A percentile compares a stretch with the other conserved stretches of the same genome.
phyloP scores from a whole-genome alignment of 306 rosid species.

The Prunus padus region DNA sequence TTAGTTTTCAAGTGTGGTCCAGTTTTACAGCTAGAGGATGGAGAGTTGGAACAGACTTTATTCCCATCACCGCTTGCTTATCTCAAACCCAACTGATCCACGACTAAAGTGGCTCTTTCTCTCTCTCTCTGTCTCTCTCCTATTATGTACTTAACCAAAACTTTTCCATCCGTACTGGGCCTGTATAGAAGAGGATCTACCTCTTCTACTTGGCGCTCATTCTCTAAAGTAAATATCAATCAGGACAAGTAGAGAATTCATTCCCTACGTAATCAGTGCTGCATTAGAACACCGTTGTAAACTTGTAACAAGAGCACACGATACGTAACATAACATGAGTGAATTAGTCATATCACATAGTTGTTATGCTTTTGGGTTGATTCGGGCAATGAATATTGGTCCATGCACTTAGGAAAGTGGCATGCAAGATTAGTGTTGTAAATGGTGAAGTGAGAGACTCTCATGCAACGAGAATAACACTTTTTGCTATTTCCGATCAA shows the following conservation, averaged over 20 bases:
- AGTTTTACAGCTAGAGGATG: background rate
- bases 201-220: background rate
- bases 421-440: background rate
- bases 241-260: background rate
- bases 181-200: background rate
- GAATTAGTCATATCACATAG: no score
- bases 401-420: background rate
- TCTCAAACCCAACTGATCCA: background rate
- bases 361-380: no score
- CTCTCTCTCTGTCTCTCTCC: background rate
- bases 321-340: no score
- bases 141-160: background rate
- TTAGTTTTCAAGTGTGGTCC: background rate
- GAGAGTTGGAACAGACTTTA: background rate
- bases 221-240: background rate
- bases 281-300: background rate
- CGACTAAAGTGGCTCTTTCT: background rate
- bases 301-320: no score
- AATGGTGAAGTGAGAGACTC: background rate
- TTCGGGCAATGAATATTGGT: background rate
- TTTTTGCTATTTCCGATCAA: fast-evolving
- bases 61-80: slow-evolving; percentile 3
- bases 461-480: no score
- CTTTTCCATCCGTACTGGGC: background rate
- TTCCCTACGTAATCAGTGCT: background rate